Evolutionary conservation across 192 early-diverging fungal genomes (phyloP).

Genomic region (Coemansia sp.): DNA sequence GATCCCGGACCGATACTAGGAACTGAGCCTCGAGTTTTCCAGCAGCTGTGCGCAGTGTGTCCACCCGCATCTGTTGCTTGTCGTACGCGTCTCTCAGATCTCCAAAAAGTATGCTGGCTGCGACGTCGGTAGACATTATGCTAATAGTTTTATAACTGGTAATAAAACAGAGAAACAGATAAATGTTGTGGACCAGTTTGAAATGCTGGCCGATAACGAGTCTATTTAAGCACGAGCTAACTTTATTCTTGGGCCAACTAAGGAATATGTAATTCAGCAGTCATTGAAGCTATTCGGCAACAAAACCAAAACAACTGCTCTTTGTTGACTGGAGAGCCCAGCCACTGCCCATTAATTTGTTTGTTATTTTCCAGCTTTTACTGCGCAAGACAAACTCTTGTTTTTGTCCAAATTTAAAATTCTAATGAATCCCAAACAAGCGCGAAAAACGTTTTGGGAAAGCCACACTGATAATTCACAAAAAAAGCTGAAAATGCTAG

Average conservation of each 20-base stretch:
- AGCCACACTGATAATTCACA: not conserved
- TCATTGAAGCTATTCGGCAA: not conserved
- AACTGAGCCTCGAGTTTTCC: constrained; percentile 36
- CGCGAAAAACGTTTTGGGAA: constrained; percentile 8
- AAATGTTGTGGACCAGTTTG: not conserved
- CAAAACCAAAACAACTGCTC: constrained; percentile 3
- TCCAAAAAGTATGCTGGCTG: constrained; percentile 47
- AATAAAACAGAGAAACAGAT: not conserved
- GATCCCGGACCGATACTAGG: constrained; percentile 39
- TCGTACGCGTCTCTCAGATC: constrained; percentile 37
- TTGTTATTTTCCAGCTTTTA: not conserved
- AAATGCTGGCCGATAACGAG: not conserved
- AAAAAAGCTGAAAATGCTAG: constrained; percentile 8
- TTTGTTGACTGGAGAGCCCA: not conserved
- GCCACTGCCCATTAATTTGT: not conserved
- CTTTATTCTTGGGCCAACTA: not conserved
- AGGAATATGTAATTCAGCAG: not conserved
- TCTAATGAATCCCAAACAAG: not conserved
- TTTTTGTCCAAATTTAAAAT: not conserved
- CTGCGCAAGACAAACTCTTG: not conserved
- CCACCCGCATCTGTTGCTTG: constrained; percentile 34
- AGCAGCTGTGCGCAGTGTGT: constrained; percentile 15
- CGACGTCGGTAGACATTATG: constrained; percentile 46
- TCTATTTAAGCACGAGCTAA: not conserved
- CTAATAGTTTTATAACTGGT: not conserved